These are phyloP conservation scores for Mychonastes homosphaera DNA, from an alignment of 139 green algal species.

Conservation along the genomic window DNA sequence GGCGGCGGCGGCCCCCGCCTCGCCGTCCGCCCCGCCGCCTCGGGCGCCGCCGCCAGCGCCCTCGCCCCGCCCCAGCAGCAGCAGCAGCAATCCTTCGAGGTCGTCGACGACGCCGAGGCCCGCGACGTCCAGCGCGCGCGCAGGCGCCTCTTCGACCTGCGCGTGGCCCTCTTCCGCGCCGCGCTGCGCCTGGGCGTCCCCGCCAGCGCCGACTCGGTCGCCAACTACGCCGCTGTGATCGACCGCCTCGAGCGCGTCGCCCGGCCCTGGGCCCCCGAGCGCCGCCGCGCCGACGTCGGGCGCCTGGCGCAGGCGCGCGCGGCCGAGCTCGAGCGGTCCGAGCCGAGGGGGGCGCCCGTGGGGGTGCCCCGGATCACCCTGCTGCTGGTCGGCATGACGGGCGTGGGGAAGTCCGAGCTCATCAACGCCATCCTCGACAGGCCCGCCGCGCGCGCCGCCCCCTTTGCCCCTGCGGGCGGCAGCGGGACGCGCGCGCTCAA, in stretches of 20 bases:
- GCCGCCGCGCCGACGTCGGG: background rate
- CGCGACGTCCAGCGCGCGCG: slow-evolving; percentile 21
- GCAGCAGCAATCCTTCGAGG: slow-evolving; percentile 5
- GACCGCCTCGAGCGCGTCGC: slow-evolving; percentile 9
- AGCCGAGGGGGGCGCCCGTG: background rate
- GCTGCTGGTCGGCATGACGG: slow-evolving; percentile 42
- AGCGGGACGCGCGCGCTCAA: too few relatives aligned
- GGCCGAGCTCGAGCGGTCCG: slow-evolving; percentile 1
- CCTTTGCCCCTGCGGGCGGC: too few relatives aligned
- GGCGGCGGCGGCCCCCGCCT: too few relatives aligned
- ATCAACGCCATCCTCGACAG: slow-evolving; percentile 39
- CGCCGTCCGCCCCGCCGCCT: too few relatives aligned
- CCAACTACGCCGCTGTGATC: slow-evolving; percentile 13
- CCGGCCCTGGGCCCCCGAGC: background rate
- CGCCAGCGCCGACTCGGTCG: slow-evolving; percentile 4
- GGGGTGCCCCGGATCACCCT: slow-evolving; percentile 30
- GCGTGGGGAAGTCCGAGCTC: slow-evolving; percentile 43
- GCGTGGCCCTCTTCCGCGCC: slow-evolving; percentile 30
- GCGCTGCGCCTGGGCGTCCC: slow-evolving; percentile 29
- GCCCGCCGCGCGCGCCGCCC: slow-evolving; percentile 22
- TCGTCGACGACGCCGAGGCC: slow-evolving; percentile 27
- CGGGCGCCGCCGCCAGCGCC: too few relatives aligned
- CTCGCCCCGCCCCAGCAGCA: background rate
- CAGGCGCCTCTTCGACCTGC: slow-evolving; percentile 25
- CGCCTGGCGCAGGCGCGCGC: background rate